Base-by-base conservation (phyloP, 805 yeast genomes). In the Hanseniaspora meyeri region DNA sequence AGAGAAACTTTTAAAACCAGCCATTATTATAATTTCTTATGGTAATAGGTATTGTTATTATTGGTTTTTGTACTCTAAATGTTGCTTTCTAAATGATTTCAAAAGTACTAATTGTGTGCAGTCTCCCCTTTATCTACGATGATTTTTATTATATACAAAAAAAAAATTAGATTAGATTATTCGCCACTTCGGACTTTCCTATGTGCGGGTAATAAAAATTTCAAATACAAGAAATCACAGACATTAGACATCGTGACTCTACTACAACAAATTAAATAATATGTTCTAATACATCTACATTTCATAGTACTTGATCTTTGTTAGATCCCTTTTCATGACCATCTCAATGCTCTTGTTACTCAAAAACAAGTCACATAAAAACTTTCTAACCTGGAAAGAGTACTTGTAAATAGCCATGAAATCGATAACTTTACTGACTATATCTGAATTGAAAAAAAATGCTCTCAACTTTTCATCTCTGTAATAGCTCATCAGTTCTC, bases 331-430 rank as follows among this genome's bases (percentile, higher is more conserved):
- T 63, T 71, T 74, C 38, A 79, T 72, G 51, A 81, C 61, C 12
- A 68, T 67, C 58, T 81, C 87, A 65, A 84, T 68, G 46, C 81
- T 70, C 36, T 71, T 71, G 12, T 76, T 72, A 60, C 77, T 76
- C 55, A 79, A 77, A 60, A 86, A 79, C 54, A 85, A 69, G 45
- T 82, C 90, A 62, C 83, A 76, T 16, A 88, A 70, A 63, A 81
- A 83, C 60, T 79, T 74, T 39, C 95, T 71, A 19, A 79, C 80
- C 4, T 79, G 78, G 53, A 78, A 80, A 60, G 82, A 78, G 67
- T 80, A 85, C 49, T 75, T 76, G 73, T 69, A 88, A 65, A 67
- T 72, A 61, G 74, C 85, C 75, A 74, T 75, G 62, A 72, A 74
- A 55, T 69, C 74, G 68, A 73, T 72, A 51, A 72, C 80, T 63